These are phyloP conservation scores for Dichotomopilus funicola DNA, from an alignment of 2,329 filamentous ascomycete genomes.

Conservation along the genomic window DNA sequence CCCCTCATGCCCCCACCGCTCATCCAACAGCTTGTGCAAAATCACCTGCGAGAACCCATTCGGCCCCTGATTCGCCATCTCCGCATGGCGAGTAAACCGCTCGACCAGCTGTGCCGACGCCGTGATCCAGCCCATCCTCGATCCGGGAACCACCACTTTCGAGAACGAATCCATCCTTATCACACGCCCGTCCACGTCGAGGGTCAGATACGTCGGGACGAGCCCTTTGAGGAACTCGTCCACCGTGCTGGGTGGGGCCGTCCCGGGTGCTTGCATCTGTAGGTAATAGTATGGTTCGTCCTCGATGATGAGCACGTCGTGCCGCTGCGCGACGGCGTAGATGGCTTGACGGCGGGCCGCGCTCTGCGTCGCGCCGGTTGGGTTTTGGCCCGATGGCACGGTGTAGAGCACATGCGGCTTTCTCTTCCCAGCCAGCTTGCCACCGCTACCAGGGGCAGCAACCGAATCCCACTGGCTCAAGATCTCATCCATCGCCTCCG, in stretches of 20 bases:
- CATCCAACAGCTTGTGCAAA: conserved; percentile 83
- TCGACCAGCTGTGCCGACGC: conserved; percentile 79
- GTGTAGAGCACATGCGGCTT: conserved; percentile 54
- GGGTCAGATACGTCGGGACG: conserved; percentile 67
- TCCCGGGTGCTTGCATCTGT: conserved; percentile 65
- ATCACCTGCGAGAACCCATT: conserved; percentile 78
- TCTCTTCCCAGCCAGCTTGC: conserved; percentile 34
- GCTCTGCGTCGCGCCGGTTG: conserved; percentile 78
- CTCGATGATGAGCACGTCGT: conserved; percentile 82
- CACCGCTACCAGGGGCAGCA: conserved; percentile 12
- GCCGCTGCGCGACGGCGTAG: conserved; percentile 72
- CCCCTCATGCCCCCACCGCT: conserved; percentile 86
- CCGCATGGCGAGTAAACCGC: conserved; percentile 73
- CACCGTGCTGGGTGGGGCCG: conserved; percentile 48
- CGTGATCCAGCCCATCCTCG: conserved; percentile 82
- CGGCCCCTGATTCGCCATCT: conserved; percentile 79
- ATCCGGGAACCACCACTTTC: conserved; percentile 80
- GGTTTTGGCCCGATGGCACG: conserved; percentile 77
- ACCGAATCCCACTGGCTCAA: conserved; percentile 42
- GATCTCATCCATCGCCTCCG: conserved; percentile 45
- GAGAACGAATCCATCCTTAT: conserved; percentile 90
- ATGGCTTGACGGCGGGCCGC: conserved; percentile 60
- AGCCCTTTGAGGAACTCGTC: conserved; percentile 68
- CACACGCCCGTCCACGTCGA: conserved; percentile 83
- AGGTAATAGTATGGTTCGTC: conserved; percentile 95